Conservation (phyloP, 1,284 basidiomycete genomes). For the Moniliophthora roreri region DNA sequence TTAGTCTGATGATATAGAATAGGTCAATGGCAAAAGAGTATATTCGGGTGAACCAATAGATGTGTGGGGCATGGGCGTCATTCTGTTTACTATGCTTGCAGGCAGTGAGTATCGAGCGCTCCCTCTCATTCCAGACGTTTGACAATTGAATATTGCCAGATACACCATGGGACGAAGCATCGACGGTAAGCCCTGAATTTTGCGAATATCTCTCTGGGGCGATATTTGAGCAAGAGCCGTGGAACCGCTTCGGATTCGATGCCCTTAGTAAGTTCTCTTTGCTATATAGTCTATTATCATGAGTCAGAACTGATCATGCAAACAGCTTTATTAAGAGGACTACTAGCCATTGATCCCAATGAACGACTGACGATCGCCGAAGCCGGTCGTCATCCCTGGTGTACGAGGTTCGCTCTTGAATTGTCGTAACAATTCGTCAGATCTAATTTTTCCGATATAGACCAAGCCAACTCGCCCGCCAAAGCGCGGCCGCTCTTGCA, state of each 20-base stretch:
- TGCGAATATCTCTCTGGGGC: slow-evolving; percentile 73
- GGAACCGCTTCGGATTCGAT: slow-evolving; percentile 68
- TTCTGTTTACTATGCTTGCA: slow-evolving; percentile 88
- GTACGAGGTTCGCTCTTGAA: slow-evolving; percentile 51
- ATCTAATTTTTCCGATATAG: slow-evolving; percentile 35
- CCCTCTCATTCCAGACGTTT: no score
- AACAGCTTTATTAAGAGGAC: slow-evolving; percentile 68
- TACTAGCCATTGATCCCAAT: slow-evolving; percentile 75
- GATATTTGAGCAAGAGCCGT: slow-evolving; percentile 79
- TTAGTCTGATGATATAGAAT: slow-evolving; percentile 6
- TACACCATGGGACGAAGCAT: slow-evolving; percentile 98
- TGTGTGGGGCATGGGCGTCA: slow-evolving; percentile 96
- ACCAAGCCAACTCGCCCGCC: slow-evolving; percentile 67
- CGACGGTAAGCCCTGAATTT: slow-evolving; percentile 78
- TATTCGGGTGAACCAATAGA: slow-evolving; percentile 94
- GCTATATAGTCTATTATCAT: neutral
- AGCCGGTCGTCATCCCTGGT: slow-evolving; percentile 79
- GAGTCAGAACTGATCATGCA: neutral
- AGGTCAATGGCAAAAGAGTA: slow-evolving; percentile 53
- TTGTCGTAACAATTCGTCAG: neutral
- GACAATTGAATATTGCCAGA: no score
- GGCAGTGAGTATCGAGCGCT: slow-evolving; percentile 68
- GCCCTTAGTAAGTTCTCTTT: slow-evolving; percentile 54
- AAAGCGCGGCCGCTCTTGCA: slow-evolving; percentile 55
- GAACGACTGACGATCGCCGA: slow-evolving; percentile 72